Evolutionary conservation across 345 rosid genomes (phyloP).

Genomic region (Balakata baccata): DNA sequence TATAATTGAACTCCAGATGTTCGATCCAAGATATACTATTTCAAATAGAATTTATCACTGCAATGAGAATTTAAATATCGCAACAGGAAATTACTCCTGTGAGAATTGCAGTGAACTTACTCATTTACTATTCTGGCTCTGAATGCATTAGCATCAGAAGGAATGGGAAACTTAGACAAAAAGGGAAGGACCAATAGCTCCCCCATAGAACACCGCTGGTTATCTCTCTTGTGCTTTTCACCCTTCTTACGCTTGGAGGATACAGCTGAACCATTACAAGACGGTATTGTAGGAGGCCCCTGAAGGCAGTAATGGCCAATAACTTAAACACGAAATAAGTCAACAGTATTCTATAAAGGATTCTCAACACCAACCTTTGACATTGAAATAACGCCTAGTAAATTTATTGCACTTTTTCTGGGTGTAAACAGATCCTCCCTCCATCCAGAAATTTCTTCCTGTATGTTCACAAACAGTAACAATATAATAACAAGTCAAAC

Average conservation of each 20-base stretch:
- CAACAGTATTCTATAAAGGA: constrained; percentile 9
- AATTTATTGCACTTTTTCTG: constrained; percentile 81
- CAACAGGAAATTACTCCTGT: background rate
- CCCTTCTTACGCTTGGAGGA: constrained; percentile 75
- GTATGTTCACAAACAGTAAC: constrained; percentile 13
- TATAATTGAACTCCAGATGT: background rate
- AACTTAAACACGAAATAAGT: background rate
- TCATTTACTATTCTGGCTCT: constrained; percentile 43
- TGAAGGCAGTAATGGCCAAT: constrained; percentile 30
- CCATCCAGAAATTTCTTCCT: constrained; percentile 93
- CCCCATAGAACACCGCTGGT: constrained; percentile 56
- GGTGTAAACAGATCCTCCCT: constrained; percentile 83
- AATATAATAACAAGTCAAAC: constrained; percentile 9
- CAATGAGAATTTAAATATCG: constrained; percentile 1
- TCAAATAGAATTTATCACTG: background rate
- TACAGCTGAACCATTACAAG: constrained; percentile 41
- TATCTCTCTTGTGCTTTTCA: constrained; percentile 54
- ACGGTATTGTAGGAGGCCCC: constrained; percentile 64
- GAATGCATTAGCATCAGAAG: constrained; percentile 44
- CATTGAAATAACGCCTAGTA: constrained; percentile 76
- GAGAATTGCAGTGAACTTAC: constrained; percentile 46
- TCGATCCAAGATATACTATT: background rate
- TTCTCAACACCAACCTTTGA: constrained; percentile 52
- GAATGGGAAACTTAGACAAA: constrained; percentile 67
- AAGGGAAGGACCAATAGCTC: constrained; percentile 85